Percentiles rank a stretch among this genome's conserved stretches.
phyloP scores from a whole-genome alignment of 2,329 filamentous ascomycete species.

The Epichloe aotearoae region DNA sequence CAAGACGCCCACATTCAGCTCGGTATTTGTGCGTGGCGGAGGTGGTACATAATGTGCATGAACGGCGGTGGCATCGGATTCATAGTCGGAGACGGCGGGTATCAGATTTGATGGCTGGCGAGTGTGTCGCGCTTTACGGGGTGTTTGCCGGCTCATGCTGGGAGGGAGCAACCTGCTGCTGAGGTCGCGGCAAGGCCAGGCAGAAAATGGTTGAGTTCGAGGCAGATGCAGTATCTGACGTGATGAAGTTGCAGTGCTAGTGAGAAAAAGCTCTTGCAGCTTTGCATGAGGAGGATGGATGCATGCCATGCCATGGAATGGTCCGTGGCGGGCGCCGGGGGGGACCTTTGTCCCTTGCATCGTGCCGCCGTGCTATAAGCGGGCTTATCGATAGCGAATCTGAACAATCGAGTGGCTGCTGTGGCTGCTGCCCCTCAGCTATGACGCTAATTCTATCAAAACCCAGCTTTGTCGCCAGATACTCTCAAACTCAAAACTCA shows the following conservation, averaged over 20 bases:
- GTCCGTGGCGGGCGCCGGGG: no score
- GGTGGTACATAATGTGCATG: constrained; percentile 27
- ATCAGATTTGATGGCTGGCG: constrained; percentile 28
- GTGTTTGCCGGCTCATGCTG: constrained; percentile 31
- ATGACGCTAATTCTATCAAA: not conserved
- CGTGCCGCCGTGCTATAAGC: not conserved
- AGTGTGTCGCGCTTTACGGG: constrained; percentile 26
- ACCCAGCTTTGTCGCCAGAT: no score
- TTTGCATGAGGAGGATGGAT: no score
- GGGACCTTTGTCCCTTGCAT: not conserved
- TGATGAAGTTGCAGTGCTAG: no score
- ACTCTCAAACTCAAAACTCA: no score
- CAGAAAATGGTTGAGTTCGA: not conserved
- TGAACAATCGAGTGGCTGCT: no score
- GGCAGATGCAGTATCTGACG: no score
- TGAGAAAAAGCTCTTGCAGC: no score
- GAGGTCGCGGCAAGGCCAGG: not conserved
- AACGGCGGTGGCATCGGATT: constrained; percentile 45
- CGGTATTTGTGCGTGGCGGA: constrained; percentile 59
- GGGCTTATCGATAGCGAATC: not conserved
- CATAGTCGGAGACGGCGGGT: constrained; percentile 44
- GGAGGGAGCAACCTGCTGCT: not conserved
- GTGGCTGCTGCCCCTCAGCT: no score
- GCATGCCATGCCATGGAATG: no score
- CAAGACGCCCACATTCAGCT: constrained; percentile 78